phyloP scores from a whole-genome alignment of 176 grass and related monocot genomes.

The Triticum urartu region DNA sequence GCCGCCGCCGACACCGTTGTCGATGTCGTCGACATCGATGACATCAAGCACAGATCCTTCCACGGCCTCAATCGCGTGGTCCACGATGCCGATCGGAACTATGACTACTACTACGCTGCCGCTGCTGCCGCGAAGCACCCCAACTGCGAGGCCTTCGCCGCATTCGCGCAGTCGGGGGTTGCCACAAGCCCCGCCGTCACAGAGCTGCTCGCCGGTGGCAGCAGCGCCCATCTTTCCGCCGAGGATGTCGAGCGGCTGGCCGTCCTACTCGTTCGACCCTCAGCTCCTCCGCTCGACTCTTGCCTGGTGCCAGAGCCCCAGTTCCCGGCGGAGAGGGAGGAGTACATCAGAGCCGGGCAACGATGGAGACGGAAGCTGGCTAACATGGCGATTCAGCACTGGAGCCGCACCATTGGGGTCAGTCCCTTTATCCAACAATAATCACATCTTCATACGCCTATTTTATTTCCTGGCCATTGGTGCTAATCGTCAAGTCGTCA shows the following conservation, averaged over 20 bases:
- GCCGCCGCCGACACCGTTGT: background rate
- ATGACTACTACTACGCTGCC: background rate
- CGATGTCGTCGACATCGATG: background rate
- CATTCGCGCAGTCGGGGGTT: background rate
- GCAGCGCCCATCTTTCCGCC: background rate
- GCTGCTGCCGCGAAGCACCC: background rate
- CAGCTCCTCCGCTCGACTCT: background rate
- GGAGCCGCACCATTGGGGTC: background rate
- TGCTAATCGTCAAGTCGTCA: background rate
- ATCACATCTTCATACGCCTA: background rate
- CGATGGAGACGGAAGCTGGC: background rate
- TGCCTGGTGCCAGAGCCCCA: background rate
- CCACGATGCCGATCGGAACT: background rate
- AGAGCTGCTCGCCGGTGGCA: background rate
- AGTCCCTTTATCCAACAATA: background rate
- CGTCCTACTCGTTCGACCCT: background rate
- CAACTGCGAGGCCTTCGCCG: background rate
- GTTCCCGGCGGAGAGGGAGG: background rate
- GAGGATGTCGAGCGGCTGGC: background rate
- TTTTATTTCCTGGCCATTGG: background rate
- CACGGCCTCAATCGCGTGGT: background rate
- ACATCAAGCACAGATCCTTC: background rate
- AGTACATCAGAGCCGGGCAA: background rate
- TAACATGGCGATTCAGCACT: background rate
- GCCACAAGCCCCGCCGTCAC: background rate